phyloP scores from a whole-genome alignment of 495 filamentous ascomycete species.

The Talaromyces stipitatus region DNA sequence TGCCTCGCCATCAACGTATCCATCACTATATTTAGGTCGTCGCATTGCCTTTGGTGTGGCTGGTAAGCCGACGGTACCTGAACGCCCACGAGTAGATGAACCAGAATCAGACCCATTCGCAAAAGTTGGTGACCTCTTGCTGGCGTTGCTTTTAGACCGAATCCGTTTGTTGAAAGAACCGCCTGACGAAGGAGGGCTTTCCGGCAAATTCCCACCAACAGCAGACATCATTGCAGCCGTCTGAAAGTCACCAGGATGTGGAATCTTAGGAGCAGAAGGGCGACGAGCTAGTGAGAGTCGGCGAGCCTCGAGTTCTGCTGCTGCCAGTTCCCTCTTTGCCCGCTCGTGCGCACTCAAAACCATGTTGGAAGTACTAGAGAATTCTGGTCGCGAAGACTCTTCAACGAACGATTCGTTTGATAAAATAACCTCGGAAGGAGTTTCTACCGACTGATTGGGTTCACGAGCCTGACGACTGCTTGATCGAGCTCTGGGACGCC shows the following conservation, averaged over 20 bases:
- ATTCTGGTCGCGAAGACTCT: conserved; percentile 8
- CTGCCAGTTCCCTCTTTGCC: conserved; percentile 66
- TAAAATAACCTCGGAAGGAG: conserved; percentile 4
- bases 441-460: conserved; percentile 11
- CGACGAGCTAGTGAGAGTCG: conserved; percentile 73
- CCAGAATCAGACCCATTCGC: conserved; percentile 36
- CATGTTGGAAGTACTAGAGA: conserved; percentile 12
- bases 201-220: conserved; percentile 12
- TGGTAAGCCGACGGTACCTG: conserved; percentile 58
- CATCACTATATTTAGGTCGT: conserved; percentile 58
- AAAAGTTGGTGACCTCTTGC: conserved; percentile 41
- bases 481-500: conserved; percentile 35
- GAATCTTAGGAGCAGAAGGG: conserved; percentile 70
- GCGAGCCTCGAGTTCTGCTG: conserved; percentile 79
- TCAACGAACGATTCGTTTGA: conserved; percentile 8
- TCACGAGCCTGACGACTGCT: conserved; percentile 34
- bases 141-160: conserved; percentile 23
- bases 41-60: conserved; percentile 83
- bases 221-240: conserved; percentile 29
- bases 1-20: conserved; percentile 45
- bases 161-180: conserved; percentile 38
- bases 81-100: conserved; percentile 23
- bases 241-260: conserved; percentile 61
- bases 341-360: conserved; percentile 26
- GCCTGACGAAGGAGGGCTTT: conserved; percentile 25